Percentiles rank a stretch among this genome's conserved stretches.
Evolutionary conservation across 2,329 filamentous ascomycete species (phyloP).

Genomic region (Fusarium incarnatum): DNA sequence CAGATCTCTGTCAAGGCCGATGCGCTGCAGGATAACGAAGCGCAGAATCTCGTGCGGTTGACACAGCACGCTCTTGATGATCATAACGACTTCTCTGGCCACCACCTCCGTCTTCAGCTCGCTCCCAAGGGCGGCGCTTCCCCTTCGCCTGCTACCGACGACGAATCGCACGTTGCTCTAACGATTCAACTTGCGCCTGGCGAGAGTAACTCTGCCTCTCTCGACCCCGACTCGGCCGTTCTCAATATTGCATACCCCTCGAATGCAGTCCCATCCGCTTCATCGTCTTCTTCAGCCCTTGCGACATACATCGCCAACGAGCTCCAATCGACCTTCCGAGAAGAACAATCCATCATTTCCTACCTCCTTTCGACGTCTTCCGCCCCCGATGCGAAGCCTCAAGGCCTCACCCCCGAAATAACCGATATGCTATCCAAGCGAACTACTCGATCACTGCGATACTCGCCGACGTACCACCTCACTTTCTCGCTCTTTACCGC

Average conservation of each 20-base stretch:
- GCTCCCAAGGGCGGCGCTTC: conserved; percentile 45
- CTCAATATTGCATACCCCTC: conserved; percentile 83
- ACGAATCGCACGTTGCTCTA: conserved; percentile 69
- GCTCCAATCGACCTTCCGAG: conserved; percentile 81
- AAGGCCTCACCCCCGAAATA: conserved; percentile 62
- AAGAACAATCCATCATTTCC: conserved; percentile 89
- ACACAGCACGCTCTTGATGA: conserved; percentile 89
- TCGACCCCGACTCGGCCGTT: conserved; percentile 76
- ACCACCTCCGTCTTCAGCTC: conserved; percentile 73
- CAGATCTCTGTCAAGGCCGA: conserved; percentile 81
- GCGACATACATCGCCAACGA: conserved; percentile 83
- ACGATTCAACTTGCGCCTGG: conserved; percentile 77
- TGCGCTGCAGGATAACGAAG: conserved; percentile 72
- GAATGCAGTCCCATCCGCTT: conserved; percentile 73
- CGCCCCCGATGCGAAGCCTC: conserved; percentile 56
- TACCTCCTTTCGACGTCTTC: conserved; percentile 74
- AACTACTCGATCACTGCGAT: conserved; percentile 87
- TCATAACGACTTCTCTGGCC: conserved; percentile 85
- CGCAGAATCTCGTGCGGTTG: conserved; percentile 78
- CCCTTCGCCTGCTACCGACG: conserved; percentile 46
- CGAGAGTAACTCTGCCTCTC: conserved; percentile 68
- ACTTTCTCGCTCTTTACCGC: conserved; percentile 96
- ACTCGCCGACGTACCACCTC: conserved; percentile 92
- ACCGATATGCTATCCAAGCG: conserved; percentile 72
- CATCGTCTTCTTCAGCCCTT: conserved; percentile 77